Evolutionary conservation across 129 eudicot species (phyloP).

Genomic region (Flaveria bidentis): DNA sequence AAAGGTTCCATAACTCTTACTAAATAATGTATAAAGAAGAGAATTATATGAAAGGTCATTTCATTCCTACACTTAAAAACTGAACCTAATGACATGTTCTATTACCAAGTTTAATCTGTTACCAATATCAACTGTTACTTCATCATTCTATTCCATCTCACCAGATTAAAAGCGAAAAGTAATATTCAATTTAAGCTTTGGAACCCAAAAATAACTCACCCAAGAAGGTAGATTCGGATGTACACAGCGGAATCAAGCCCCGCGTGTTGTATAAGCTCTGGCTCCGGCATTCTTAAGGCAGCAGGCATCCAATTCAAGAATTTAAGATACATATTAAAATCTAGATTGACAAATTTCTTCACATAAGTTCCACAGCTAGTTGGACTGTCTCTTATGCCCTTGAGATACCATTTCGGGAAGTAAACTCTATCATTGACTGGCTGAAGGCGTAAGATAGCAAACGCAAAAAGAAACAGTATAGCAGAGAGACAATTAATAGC

Average conservation of each 20-base stretch:
- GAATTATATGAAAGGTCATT: not conserved
- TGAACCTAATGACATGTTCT: not conserved
- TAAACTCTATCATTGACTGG: constrained; percentile 92
- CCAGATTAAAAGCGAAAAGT: not conserved
- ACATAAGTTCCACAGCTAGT: constrained; percentile 59
- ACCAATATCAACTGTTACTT: not conserved
- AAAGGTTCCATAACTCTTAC: not conserved
- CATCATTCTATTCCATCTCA: not conserved
- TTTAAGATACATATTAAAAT: constrained; percentile 65
- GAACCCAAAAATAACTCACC: constrained; percentile 49
- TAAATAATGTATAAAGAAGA: not conserved
- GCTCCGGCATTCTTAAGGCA: constrained; percentile 95
- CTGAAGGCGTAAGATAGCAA: constrained; percentile 91
- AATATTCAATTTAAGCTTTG: not conserved
- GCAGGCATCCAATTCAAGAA: constrained; percentile 99
- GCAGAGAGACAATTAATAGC: constrained; percentile 74
- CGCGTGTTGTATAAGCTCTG: constrained; percentile 90
- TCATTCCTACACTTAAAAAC: too few relatives aligned
- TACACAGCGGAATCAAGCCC: constrained; percentile 97
- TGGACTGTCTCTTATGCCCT: constrained; percentile 88
- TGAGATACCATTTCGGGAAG: constrained; percentile 96
- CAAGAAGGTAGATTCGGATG: constrained; percentile 91
- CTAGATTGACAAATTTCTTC: constrained; percentile 75
- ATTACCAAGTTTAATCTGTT: not conserved
- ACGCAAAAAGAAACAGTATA: constrained; percentile 72